phyloP scores from a whole-genome alignment of 2,329 filamentous ascomycete species.

The Verticillium longisporum region DNA sequence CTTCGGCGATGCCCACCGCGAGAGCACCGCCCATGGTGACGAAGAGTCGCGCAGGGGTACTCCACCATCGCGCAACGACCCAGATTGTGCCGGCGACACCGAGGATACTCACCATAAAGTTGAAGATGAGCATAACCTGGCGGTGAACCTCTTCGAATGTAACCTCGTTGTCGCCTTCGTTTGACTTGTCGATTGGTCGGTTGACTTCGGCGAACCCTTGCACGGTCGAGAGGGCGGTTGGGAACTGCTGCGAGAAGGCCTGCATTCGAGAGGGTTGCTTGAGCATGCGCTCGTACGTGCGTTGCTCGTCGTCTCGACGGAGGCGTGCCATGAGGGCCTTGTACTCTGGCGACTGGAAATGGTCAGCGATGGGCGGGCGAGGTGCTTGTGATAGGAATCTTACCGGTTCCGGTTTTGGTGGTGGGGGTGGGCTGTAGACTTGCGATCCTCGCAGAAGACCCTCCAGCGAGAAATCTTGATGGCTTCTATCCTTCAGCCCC shows the following conservation, averaged over 20 bases:
- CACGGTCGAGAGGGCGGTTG: conserved; percentile 38
- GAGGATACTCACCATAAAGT: conserved; percentile 80
- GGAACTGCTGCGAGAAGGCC: conserved; percentile 53
- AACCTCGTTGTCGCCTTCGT: conserved; percentile 55
- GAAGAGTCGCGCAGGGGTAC: conserved; percentile 60
- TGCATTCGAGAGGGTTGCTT: conserved; percentile 51
- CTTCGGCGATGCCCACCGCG: conserved; percentile 67
- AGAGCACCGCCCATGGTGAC: conserved; percentile 64
- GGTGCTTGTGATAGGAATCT: conserved; percentile 18
- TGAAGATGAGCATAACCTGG: conserved; percentile 77
- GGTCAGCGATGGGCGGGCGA: conserved; percentile 3
- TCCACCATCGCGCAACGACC: conserved; percentile 74
- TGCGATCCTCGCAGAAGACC: conserved; percentile 62
- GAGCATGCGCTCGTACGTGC: conserved; percentile 75
- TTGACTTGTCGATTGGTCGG: conserved; percentile 34
- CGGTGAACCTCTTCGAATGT: conserved; percentile 68
- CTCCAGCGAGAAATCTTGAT: conserved; percentile 50
- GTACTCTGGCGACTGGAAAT: conserved; percentile 67
- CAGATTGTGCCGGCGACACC: conserved; percentile 72
- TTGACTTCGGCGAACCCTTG: conserved; percentile 51
- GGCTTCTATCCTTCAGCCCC: conserved; percentile 30
- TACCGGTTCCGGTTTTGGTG: conserved; percentile 72
- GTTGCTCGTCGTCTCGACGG: conserved; percentile 73
- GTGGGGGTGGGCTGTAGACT: conserved; percentile 73
- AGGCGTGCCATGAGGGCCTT: conserved; percentile 82